Evolutionary conservation across 2,329 filamentous ascomycete genomes (phyloP).

Genomic region (Colletotrichum zoysiae): DNA sequence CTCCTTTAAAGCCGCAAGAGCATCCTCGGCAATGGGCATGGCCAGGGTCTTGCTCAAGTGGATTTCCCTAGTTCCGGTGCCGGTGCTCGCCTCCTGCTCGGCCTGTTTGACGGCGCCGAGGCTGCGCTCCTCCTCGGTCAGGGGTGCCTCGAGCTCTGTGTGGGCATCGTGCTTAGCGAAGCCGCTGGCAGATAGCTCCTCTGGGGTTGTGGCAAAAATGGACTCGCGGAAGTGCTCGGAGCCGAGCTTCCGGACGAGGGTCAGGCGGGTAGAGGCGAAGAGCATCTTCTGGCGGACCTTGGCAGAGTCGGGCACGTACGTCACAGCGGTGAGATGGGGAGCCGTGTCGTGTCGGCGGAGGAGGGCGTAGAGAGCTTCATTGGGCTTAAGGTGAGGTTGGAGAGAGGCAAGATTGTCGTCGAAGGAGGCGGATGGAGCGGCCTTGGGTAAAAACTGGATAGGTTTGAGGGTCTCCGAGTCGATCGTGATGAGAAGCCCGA

Average conservation of each 20-base stretch:
- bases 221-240: conserved; percentile 83
- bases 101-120: conserved; percentile 80
- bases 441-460: conserved; percentile 64
- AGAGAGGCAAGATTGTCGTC: conserved; percentile 73
- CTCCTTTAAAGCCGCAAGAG: conserved; percentile 72
- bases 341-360: conserved; percentile 73
- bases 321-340: conserved; percentile 76
- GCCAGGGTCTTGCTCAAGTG: conserved; percentile 68
- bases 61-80: conserved; percentile 72
- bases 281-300: conserved; percentile 90
- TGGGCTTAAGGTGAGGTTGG: conserved; percentile 72
- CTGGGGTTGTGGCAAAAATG: conserved; percentile 77
- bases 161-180: conserved; percentile 82
- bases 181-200: conserved; percentile 76
- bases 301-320: conserved; percentile 83
- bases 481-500: conserved; percentile 80
- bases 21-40: conserved; percentile 73
- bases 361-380: conserved; percentile 79
- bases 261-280: conserved; percentile 82
- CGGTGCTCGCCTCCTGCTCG: conserved; percentile 79
- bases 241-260: conserved; percentile 81
- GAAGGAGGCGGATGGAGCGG: conserved; percentile 69
- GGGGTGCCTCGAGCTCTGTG: conserved; percentile 71
- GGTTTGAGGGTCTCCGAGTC: conserved; percentile 76
- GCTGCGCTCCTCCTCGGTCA: conserved; percentile 82